These are phyloP conservation scores for Digitaria exilis DNA, from an alignment of 202 grass and related monocot genomes.

Conservation along the genomic window DNA sequence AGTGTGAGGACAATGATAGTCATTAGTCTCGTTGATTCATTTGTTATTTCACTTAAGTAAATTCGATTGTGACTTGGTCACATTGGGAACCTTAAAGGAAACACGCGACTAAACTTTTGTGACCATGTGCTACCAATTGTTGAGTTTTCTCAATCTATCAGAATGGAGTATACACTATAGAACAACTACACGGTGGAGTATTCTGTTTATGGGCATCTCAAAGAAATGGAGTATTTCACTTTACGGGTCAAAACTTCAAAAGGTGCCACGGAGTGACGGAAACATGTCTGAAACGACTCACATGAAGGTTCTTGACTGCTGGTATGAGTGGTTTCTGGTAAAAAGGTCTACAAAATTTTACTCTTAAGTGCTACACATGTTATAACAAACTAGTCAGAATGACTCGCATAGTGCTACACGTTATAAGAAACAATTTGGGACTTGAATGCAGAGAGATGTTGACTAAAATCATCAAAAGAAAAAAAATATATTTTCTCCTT, in stretches of 20 bases:
- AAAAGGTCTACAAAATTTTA: too few species aligned
- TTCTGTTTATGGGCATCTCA: background rate
- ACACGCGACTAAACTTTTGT: background rate
- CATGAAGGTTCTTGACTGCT: background rate
- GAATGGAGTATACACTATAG: too few species aligned
- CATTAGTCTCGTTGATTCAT: background rate
- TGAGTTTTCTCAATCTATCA: background rate
- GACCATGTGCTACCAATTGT: background rate
- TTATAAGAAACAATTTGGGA: too few species aligned
- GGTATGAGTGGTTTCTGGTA: too few species aligned
- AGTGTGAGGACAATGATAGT: background rate
- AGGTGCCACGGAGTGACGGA: too few species aligned
- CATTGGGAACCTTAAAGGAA: background rate
- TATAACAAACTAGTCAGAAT: too few species aligned
- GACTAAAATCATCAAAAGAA: too few species aligned
- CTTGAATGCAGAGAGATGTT: too few species aligned
- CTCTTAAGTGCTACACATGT: too few species aligned
- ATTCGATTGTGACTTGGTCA: background rate
- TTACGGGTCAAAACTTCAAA: background rate
- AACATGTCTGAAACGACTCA: background rate
- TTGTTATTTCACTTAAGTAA: background rate
- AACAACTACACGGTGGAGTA: background rate
- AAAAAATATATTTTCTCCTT: too few species aligned
- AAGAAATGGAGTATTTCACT: background rate
- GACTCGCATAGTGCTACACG: too few species aligned